Percentiles rank a stretch among this genome's conserved stretches.
These are phyloP conservation scores for Candida vaughaniae DNA, from an alignment of 805 yeast species.

Conservation along the genomic window DNA sequence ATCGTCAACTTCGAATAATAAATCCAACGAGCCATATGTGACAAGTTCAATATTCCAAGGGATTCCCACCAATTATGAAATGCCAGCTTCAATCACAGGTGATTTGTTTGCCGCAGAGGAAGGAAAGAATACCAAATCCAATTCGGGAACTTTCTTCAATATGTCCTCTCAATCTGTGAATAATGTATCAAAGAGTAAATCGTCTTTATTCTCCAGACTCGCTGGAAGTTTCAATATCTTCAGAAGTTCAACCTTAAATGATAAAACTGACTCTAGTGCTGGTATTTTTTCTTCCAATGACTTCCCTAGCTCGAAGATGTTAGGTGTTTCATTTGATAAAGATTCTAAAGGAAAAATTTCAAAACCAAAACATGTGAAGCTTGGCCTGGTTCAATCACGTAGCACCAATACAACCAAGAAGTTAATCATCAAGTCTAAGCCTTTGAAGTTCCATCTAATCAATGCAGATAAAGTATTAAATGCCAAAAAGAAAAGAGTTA, in stretches of 20 bases:
- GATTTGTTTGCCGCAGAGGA: conserved; percentile 6
- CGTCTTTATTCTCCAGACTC: conserved; percentile 2
- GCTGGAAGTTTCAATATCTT: conserved; percentile 14
- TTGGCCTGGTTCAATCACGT: conserved; percentile 10
- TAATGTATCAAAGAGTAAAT: not conserved
- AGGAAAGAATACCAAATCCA: not conserved
- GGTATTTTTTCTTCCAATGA: conserved; percentile 13
- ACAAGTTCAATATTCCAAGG: conserved; percentile 11
- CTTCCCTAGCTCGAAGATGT: conserved; percentile 7
- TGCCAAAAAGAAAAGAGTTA: conserved; percentile 31
- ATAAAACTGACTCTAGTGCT: conserved; percentile 1
- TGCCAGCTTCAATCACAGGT: conserved; percentile 15
- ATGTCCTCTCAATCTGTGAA: not conserved
- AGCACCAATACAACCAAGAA: conserved; percentile 20
- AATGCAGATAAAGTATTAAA: conserved; percentile 41
- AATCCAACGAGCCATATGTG: conserved; percentile 6
- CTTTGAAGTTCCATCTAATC: conserved; percentile 40
- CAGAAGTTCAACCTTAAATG: not conserved
- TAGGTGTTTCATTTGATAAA: not conserved
- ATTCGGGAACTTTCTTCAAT: not conserved
- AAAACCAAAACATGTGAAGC: conserved; percentile 12
- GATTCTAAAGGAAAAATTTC: conserved; percentile 9
- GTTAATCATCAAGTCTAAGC: conserved; percentile 39
- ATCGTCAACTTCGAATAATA: conserved; percentile 9
- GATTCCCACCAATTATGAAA: conserved; percentile 9